Base-by-base conservation (phyloP, 148 eudicot genomes). In the Vaccinium corymbosum region DNA sequence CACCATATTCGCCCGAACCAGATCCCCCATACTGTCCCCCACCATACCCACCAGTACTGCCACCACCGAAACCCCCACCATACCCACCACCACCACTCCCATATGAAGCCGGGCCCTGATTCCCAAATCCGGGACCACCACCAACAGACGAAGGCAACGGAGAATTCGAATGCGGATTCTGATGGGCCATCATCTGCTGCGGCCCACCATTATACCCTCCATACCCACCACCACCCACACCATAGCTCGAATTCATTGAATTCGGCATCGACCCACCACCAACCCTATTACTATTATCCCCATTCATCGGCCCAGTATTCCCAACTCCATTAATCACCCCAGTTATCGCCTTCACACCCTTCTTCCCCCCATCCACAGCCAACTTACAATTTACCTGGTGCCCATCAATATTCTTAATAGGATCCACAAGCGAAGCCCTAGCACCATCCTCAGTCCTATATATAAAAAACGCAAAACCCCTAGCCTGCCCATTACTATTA, bases 311-410 rank as follows among this genome's bases (percentile, higher is more conserved):
- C 13, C 14, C 64, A 17, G 82, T 51, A 42, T 56, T 64, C 5
- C 82, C 90, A 64, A 80, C 74, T 29, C 81, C 81, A 50, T 83
- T 62, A 16, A 20, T 86, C 6, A 86, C 82, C 11, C 13, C 86
- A 0, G 73, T 68, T 74, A 85, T 80, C 0, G 86, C 77, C 81
- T 92, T 95, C 76, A 90, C 93, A 50, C 52, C 29, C 74, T 91
- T 96, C 91, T 96, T 96, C 22, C 95, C 95, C 29, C 95, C 95
- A 88, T 96, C 99, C 22, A 87, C 93, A 13, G 99, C 99, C 88
- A 94, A 80, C 83, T 94, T 97, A 85, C 99, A 97, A 61, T 87
- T 80, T 42, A 97, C 87, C 74, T 92, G 97, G 46, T 92, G 91
- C 22, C 99, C 99, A 80, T 95, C 98, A 73, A 97, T 88, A 32